phyloP scores from a whole-genome alignment of 2,329 filamentous ascomycete genomes.

The Paradendryphiella salina region DNA sequence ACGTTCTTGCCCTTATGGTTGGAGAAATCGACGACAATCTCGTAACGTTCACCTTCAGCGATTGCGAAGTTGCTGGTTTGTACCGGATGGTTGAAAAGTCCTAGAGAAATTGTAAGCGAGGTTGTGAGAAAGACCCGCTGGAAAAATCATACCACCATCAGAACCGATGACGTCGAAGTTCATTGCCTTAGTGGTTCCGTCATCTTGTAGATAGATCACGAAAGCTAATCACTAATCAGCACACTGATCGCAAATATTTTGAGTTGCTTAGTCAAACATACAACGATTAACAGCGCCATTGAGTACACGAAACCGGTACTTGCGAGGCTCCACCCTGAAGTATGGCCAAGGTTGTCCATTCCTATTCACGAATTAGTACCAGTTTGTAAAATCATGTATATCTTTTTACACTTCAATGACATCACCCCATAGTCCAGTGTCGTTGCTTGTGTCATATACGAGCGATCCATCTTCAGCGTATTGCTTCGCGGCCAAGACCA shows the following conservation, averaged over 20 bases:
- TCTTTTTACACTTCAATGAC: slow-evolving; percentile 55
- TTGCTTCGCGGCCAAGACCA: slow-evolving; percentile 56
- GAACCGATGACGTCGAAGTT: slow-evolving; percentile 60
- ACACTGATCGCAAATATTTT: not conserved
- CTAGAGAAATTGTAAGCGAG: slow-evolving; percentile 12
- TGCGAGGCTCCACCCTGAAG: slow-evolving; percentile 59
- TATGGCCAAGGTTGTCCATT: slow-evolving; percentile 64
- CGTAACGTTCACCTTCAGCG: slow-evolving; percentile 62
- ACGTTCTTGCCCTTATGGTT: slow-evolving; percentile 55
- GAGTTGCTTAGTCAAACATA: slow-evolving; percentile 1
- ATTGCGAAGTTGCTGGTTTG: slow-evolving; percentile 50
- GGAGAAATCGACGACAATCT: slow-evolving; percentile 61
- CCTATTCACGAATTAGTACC: slow-evolving; percentile 6
- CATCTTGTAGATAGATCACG: slow-evolving; percentile 52
- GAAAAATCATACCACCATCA: slow-evolving; percentile 49
- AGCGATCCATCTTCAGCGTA: slow-evolving; percentile 59
- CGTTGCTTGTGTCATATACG: slow-evolving; percentile 51
- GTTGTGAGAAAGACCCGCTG: too few species aligned
- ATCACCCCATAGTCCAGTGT: slow-evolving; percentile 58
- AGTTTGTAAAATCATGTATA: too few species aligned
- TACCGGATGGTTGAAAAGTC: slow-evolving; percentile 55
- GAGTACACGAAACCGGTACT: slow-evolving; percentile 61
- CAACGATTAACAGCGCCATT: slow-evolving; percentile 46
- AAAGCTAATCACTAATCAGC: slow-evolving; percentile 45
- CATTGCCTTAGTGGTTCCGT: slow-evolving; percentile 35